These are phyloP conservation scores for Pichia californica DNA, from an alignment of 805 yeast species.

Conservation along the genomic window DNA sequence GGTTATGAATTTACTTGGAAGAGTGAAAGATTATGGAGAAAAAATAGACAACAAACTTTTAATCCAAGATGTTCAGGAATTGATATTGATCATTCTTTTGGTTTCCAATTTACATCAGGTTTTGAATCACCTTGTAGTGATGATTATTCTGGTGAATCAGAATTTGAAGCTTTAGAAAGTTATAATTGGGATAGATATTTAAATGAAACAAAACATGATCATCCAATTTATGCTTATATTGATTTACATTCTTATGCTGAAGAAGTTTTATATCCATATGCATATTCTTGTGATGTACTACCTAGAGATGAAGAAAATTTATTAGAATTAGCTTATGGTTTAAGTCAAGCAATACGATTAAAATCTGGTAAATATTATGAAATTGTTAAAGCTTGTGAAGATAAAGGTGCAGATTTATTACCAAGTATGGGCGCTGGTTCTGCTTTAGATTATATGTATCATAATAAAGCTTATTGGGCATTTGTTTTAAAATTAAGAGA, in stretches of 20 bases:
- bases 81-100: conserved; percentile 82
- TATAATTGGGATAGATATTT: conserved; percentile 41
- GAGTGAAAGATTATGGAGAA: conserved; percentile 78
- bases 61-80: conserved; percentile 68
- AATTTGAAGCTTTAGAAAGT: conserved; percentile 63
- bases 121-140: conserved; percentile 73
- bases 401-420: conserved; percentile 63
- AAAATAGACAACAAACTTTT: conserved; percentile 73
- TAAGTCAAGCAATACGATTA: conserved; percentile 64
- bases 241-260: conserved; percentile 85
- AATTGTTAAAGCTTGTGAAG: conserved; percentile 74
- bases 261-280: conserved; percentile 77
- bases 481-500: conserved; percentile 78
- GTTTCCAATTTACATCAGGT: conserved; percentile 61
- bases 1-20: conserved; percentile 85
- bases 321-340: conserved; percentile 74
- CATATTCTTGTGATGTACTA: conserved; percentile 62
- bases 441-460: conserved; percentile 78
- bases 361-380: conserved; percentile 58
- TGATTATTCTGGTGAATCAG: conserved; percentile 69
- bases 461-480: conserved; percentile 76
- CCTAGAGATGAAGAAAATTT: conserved; percentile 81
- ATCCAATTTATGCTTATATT: conserved; percentile 65
- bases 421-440: conserved; percentile 79
- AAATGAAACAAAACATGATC: conserved; percentile 43